Conservation (phyloP, 2,329 filamentous ascomycete genomes). For the Colletotrichum sp. region DNA sequence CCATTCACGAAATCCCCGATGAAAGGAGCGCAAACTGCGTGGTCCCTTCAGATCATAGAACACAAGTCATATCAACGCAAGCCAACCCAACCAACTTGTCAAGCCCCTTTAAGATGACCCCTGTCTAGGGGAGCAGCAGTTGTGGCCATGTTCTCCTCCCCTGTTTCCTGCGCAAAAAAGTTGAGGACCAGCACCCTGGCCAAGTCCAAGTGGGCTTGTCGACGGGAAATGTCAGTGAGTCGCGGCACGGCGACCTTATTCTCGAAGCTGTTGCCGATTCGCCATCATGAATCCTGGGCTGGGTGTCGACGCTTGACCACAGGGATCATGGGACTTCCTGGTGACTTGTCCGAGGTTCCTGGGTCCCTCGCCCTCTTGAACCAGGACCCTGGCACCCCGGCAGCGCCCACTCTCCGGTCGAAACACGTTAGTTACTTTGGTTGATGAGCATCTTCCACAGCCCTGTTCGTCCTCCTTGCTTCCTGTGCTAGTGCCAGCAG, state of each 20-base stretch:
- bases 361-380: constrained; percentile 5
- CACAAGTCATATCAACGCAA: neutral
- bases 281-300: constrained; percentile 15
- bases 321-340: constrained; percentile 20
- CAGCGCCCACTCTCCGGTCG: constrained; percentile 40
- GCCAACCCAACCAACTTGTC: neutral
- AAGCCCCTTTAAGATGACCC: neutral
- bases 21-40: neutral
- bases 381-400: constrained; percentile 21
- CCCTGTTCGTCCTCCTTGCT: constrained; percentile 40
- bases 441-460: constrained; percentile 39
- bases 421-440: constrained; percentile 46
- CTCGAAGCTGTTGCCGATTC: constrained; percentile 21
- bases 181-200: constrained; percentile 6
- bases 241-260: constrained; percentile 22
- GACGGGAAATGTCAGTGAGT: constrained; percentile 35
- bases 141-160: neutral
- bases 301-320: constrained; percentile 12
- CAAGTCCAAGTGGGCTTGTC: constrained; percentile 22
- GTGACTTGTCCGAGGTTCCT: constrained; percentile 22
- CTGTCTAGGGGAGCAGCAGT: neutral
- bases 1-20: constrained; percentile 2
- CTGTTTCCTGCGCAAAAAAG: constrained; percentile 7
- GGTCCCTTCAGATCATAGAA: constrained; percentile 6
- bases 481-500: constrained; percentile 32